These are phyloP conservation scores for Alternaria infectoria DNA, from an alignment of 2,329 filamentous ascomycete genomes.

Conservation along the genomic window DNA sequence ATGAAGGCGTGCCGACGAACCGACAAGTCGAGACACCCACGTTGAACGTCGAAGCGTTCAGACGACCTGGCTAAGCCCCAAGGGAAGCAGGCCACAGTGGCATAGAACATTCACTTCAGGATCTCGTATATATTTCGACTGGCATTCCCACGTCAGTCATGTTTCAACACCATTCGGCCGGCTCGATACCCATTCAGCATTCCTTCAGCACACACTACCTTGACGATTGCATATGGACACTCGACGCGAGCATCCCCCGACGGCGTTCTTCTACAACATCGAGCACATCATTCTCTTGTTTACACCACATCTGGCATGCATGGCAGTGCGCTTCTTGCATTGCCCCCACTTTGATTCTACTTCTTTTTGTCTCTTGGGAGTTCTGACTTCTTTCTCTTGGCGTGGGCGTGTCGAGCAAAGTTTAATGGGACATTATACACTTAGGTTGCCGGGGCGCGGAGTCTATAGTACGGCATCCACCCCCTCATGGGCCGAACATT, in stretches of 20 bases:
- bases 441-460: neutral
- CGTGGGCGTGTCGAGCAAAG: neutral
- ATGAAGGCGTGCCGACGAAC: slow-evolving; percentile 72
- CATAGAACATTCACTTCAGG: neutral
- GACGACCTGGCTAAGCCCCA: slow-evolving; percentile 49
- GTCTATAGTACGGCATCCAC: neutral
- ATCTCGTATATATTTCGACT: slow-evolving; percentile 5
- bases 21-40: slow-evolving; percentile 73
- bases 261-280: slow-evolving; percentile 14
- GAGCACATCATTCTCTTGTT: slow-evolving; percentile 7
- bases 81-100: neutral
- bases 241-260: slow-evolving; percentile 3
- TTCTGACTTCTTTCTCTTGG: neutral
- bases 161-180: slow-evolving; percentile 20
- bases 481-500: neutral
- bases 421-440: neutral
- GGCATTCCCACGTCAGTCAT: slow-evolving; percentile 1
- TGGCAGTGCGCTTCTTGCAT: slow-evolving; percentile 38
- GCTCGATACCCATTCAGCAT: slow-evolving; percentile 22
- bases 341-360: slow-evolving; percentile 2
- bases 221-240: slow-evolving; percentile 28
- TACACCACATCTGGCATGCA: slow-evolving; percentile 25
- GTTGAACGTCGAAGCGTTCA: slow-evolving; percentile 68
- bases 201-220: slow-evolving; percentile 2
- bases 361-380: neutral